Evolutionary conservation across 306 rosid genomes (phyloP).

Genomic region (Casuarina glauca): DNA sequence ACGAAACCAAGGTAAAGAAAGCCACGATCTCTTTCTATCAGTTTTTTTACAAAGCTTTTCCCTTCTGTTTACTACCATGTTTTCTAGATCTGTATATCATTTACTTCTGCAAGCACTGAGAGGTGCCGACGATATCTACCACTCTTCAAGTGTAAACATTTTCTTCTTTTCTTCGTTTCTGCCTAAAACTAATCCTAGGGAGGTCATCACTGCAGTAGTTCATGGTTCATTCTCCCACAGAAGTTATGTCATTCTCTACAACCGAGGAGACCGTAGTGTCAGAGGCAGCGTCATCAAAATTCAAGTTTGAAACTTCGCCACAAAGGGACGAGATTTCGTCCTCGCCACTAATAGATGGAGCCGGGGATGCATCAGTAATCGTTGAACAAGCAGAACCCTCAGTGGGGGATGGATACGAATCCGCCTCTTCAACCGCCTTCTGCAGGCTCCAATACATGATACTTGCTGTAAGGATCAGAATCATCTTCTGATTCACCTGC

Average conservation of each 20-base stretch:
- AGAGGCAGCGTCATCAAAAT: constrained; percentile 75
- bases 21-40: not conserved
- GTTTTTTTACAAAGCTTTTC: not conserved
- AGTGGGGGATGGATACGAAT: constrained; percentile 52
- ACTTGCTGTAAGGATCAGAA: constrained; percentile 81
- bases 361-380: constrained; percentile 63
- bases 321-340: constrained; percentile 70
- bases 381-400: constrained; percentile 34
- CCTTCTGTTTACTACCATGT: not conserved
- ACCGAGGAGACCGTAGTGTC: constrained; percentile 73
- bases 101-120: not conserved
- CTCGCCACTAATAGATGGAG: constrained; percentile 69
- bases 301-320: constrained; percentile 67
- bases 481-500: constrained; percentile 99
- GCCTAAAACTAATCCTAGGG: constrained; percentile 12
- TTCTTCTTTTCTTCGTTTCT: not conserved
- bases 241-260: constrained; percentile 43
- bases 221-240: constrained; percentile 29
- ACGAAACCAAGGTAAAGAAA: not conserved
- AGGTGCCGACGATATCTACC: constrained; percentile 5
- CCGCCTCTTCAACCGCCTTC: constrained; percentile 57
- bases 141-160: not conserved
- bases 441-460: constrained; percentile 94
- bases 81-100: not conserved
- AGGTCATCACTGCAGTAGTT: not conserved